Base-by-base conservation (phyloP, 768 basidiomycete genomes). In the Boletus reticuloceps region DNA sequence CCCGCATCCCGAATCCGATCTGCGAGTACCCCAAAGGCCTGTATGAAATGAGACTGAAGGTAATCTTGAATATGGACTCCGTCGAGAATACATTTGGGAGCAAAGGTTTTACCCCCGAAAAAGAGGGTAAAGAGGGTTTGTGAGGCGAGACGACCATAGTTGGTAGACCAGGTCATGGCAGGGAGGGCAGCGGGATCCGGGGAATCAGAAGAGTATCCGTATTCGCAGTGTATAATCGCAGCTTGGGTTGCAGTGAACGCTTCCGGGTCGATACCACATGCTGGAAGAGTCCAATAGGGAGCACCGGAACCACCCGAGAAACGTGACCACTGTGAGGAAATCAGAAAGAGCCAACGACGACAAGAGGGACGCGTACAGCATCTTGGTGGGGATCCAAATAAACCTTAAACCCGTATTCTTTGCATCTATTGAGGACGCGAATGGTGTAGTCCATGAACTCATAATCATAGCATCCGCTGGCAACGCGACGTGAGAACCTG, bases 301-400 rank as follows among this genome's bases (percentile, higher is more conserved):
- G 95, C 95, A 13, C 95, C 95, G 5, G 92, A 94, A 9, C 96
- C 96, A 19, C 94, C 93, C 17, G 89, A 88, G 75, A 93, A 96
- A 42, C 96, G 90, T 2, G 94, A 96, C 89, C 94, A 98, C 90
- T 96, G 62, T 5, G 1, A 22, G 1, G 2, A 0, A 19, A 6
- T 53, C 47, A 60, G 58, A n/a, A 22, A 19, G 27, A n/a, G 29
- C 8, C 11, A 22, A 54, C 17, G 25, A 41, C 7, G 38, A 37
- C 10, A 31, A 19, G 22, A 32, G 11, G 20, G 11, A 20, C 3
- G 82, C 93, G 67, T 68, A 97, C 95, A 40, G 83, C 81, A 65
- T 99, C 96, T 70, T 99, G 97, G 70, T 99, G 96, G 6, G 96
- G 94, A 64, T 98, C 94, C 76, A 99, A 85, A 71, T 85, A 97